Conservation (phyloP, 345 rosid genomes). For the Syzygium aromaticum region DNA sequence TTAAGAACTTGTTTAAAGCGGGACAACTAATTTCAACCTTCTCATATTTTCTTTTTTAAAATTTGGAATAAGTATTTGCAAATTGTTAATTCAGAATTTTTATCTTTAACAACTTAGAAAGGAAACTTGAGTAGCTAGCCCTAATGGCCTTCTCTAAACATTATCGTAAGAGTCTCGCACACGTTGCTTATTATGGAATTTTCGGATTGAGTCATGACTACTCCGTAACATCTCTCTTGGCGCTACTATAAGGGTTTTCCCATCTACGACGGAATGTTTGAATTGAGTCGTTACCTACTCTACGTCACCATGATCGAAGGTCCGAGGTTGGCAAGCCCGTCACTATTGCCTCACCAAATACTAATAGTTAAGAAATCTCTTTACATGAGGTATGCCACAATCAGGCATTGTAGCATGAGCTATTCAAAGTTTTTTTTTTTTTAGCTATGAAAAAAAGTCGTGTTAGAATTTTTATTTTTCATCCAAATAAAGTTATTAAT, state of each 20-base stretch:
- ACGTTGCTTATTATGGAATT: accelerated
- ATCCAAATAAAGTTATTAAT: neutral
- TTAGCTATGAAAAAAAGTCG: too few species aligned
- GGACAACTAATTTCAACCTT: neutral
- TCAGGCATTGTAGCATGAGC: neutral
- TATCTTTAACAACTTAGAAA: neutral
- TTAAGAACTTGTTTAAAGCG: neutral
- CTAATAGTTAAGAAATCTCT: accelerated
- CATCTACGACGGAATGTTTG: accelerated
- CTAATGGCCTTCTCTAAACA: accelerated
- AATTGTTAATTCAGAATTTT: neutral
- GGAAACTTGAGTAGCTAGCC: accelerated
- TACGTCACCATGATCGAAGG: neutral
- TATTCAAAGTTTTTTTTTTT: neutral
- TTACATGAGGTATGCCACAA: accelerated
- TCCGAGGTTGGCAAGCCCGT: accelerated
- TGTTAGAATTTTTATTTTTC: too few species aligned
- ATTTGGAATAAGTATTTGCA: neutral
- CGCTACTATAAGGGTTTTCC: neutral
- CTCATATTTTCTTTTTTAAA: neutral
- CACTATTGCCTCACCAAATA: accelerated
- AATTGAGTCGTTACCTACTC: neutral
- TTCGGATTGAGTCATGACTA: neutral
- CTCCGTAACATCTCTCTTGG: accelerated
- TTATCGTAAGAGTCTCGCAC: neutral